Conservation (phyloP, 139 green algal genomes). For the Chlorella sp. region DNA sequence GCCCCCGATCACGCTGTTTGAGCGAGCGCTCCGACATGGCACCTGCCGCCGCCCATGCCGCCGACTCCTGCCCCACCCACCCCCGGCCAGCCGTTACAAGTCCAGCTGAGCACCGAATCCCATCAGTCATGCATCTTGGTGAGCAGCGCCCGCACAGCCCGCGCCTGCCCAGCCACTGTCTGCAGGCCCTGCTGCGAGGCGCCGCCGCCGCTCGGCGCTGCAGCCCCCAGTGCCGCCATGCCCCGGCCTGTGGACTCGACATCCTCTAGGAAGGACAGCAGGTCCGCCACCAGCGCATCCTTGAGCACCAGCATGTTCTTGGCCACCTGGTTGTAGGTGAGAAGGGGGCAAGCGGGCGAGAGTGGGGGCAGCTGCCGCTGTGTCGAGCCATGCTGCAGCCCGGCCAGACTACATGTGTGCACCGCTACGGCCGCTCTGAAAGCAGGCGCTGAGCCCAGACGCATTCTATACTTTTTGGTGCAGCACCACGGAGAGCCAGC, state of each 20-base stretch:
- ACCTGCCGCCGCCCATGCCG: no score
- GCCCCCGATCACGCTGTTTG: no score
- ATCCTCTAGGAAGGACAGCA: constrained; percentile 72
- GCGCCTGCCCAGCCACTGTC: constrained; percentile 13
- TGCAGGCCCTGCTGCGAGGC: neutral
- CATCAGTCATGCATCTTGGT: constrained; percentile 25
- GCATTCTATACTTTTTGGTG: no score
- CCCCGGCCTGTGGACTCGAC: constrained; percentile 63
- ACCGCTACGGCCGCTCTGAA: no score
- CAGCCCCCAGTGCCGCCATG: constrained; percentile 1
- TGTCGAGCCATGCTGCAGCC: no score
- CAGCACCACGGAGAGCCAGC: no score
- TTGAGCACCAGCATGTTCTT: constrained; percentile 91
- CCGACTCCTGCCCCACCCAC: neutral
- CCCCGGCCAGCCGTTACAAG: neutral
- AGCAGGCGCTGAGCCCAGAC: no score
- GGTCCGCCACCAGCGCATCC: constrained; percentile 72
- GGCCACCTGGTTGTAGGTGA: constrained; percentile 1
- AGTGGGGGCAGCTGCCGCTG: no score
- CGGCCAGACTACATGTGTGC: no score
- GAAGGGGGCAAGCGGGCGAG: neutral
- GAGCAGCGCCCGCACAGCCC: constrained; percentile 10
- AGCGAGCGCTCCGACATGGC: no score
- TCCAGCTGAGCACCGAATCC: neutral
- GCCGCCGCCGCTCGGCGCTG: no score